Conservation (phyloP, 2,329 filamentous ascomycete genomes). For the Chaetomiaceae sp. region DNA sequence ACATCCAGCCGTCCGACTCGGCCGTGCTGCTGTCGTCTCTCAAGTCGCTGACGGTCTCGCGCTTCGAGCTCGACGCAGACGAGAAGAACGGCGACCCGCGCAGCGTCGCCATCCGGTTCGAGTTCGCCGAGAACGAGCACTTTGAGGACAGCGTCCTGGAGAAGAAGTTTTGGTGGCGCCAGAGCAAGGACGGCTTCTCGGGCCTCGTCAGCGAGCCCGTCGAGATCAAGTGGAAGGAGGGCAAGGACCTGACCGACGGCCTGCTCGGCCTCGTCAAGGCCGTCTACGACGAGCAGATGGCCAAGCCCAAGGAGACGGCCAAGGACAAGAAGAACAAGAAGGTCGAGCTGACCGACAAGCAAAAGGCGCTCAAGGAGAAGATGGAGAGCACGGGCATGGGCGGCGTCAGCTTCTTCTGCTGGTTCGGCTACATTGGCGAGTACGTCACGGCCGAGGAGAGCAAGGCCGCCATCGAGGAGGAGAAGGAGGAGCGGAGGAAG, state of each 20-base stretch:
- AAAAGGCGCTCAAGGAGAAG: conserved; percentile 50
- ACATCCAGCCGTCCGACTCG: conserved; percentile 77
- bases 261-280: conserved; percentile 69
- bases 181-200: conserved; percentile 61
- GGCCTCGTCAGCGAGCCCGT: conserved; percentile 87
- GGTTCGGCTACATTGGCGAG: conserved; percentile 75
- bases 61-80: conserved; percentile 69
- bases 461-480: conserved; percentile 54
- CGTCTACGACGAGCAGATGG: conserved; percentile 60
- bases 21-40: conserved; percentile 66
- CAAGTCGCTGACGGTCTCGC: conserved; percentile 64
- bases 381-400: conserved; percentile 59
- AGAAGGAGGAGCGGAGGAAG: conserved; percentile 52
- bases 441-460: conserved; percentile 71
- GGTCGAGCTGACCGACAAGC: conserved; percentile 41
- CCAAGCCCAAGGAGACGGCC: conserved; percentile 34
- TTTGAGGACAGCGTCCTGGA: conserved; percentile 75
- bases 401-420: conserved; percentile 77
- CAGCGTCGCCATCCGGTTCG: conserved; percentile 71
- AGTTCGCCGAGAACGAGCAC: conserved; percentile 76
- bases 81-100: conserved; percentile 67
- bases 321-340: conserved; percentile 34
- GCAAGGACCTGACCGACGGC: conserved; percentile 78
- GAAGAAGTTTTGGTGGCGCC: conserved; percentile 89
- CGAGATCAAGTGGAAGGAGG: conserved; percentile 80